A percentile compares a stretch with the other conserved stretches of the same genome.
phyloP scores from a whole-genome alignment of 768 basidiomycete genomes.

The Lactarius hengduanensis region DNA sequence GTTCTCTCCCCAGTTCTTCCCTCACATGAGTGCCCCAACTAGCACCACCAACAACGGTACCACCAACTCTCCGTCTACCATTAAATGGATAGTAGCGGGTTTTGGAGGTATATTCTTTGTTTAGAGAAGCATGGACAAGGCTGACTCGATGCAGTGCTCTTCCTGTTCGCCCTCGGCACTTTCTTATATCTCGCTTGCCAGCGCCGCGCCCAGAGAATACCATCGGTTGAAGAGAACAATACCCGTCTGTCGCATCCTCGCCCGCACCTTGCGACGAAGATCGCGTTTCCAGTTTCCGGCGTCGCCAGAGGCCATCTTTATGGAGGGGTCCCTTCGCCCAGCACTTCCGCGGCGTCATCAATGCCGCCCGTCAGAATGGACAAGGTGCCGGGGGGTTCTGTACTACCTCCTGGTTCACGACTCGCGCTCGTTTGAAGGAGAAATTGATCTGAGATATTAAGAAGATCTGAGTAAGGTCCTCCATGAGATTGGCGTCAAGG shows the following conservation, averaged over 20 bases:
- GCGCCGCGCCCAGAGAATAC: background rate
- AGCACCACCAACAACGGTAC: background rate
- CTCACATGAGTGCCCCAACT: background rate
- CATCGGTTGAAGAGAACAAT: background rate
- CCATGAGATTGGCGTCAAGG: background rate
- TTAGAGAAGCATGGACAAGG: background rate
- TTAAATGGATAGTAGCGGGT: conserved; percentile 4
- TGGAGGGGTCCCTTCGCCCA: background rate
- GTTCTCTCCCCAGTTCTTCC: background rate
- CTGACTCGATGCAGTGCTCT: conserved; percentile 7
- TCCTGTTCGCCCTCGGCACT: conserved; percentile 6
- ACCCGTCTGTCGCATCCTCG: background rate
- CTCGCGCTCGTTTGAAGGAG: background rate
- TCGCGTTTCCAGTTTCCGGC: conserved; percentile 10
- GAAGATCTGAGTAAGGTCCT: background rate
- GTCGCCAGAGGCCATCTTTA: background rate
- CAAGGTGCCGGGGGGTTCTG: background rate
- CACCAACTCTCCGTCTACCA: background rate
- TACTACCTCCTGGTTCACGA: background rate
- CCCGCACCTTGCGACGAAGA: background rate
- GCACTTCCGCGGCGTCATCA: background rate
- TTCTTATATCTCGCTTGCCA: background rate
- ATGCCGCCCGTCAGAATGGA: background rate
- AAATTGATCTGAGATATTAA: background rate
- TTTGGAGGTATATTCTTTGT: background rate